These are phyloP conservation scores for Scedosporium dehoogii DNA, from an alignment of 2,329 filamentous ascomycete species.

Conservation along the genomic window DNA sequence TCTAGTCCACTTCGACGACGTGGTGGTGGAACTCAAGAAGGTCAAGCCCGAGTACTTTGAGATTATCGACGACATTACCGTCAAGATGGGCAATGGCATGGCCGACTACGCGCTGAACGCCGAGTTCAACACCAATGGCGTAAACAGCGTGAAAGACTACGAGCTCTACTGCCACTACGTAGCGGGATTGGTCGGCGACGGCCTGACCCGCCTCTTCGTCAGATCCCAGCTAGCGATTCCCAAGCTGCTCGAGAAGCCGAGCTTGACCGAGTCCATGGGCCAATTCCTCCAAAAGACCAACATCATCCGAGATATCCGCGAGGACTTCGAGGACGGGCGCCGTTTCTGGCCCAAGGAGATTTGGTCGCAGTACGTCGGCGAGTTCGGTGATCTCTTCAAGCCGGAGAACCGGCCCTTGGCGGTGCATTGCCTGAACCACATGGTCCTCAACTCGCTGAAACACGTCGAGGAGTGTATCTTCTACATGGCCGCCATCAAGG, in stretches of 20 bases:
- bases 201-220: constrained; percentile 82
- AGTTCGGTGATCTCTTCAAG: constrained; percentile 84
- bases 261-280: constrained; percentile 90
- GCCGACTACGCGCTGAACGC: constrained; percentile 86
- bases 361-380: constrained; percentile 89
- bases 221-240: constrained; percentile 79
- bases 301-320: constrained; percentile 90
- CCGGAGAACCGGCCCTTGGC: constrained; percentile 68
- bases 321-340: constrained; percentile 79
- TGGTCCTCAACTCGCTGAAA: constrained; percentile 82
- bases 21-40: constrained; percentile 79
- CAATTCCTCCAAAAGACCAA: constrained; percentile 98
- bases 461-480: constrained; percentile 92
- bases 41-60: constrained; percentile 74
- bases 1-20: constrained; percentile 81
- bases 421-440: constrained; percentile 79
- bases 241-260: constrained; percentile 64
- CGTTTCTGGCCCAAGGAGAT: constrained; percentile 95
- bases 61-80: constrained; percentile 87
- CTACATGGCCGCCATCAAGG: constrained; percentile 88
- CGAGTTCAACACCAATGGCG: constrained; percentile 68
- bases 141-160: constrained; percentile 79
- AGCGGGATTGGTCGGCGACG: constrained; percentile 95
- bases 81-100: constrained; percentile 98
- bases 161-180: constrained; percentile 98